Conservation (phyloP, 208 protist genomes). For the Leptomonas seymouri region DNA sequence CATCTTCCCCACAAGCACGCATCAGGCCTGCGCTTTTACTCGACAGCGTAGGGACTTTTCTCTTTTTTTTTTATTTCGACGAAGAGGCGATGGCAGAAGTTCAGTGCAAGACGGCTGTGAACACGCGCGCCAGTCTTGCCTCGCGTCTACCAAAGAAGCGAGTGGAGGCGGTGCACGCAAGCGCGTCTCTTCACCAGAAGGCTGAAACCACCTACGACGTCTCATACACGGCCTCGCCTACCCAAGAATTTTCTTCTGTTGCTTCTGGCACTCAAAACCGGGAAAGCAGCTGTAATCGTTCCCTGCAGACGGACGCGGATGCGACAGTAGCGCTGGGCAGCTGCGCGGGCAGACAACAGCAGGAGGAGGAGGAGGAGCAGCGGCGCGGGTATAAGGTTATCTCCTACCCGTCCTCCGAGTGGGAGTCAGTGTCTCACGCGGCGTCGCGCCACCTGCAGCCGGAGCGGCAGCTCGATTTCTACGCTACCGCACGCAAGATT, state of each 20-base stretch:
- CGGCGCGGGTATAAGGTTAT: conserved; percentile 19
- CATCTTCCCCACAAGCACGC: too few relatives aligned
- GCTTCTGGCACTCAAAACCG: background rate
- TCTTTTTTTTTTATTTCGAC: background rate
- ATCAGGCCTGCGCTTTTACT: too few relatives aligned
- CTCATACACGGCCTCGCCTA: conserved; percentile 36
- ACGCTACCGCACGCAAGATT: conserved; percentile 65
- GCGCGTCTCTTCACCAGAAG: conserved; percentile 47
- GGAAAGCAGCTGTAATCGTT: background rate
- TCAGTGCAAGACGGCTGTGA: conserved; percentile 75
- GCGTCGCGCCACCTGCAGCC: conserved; percentile 56
- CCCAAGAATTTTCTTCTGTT: background rate
- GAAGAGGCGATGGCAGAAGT: conserved; percentile 32
- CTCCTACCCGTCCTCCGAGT: conserved; percentile 39
- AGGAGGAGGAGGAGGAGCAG: background rate
- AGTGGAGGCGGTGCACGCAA: conserved; percentile 14
- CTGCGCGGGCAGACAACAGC: background rate
- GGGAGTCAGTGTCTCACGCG: conserved; percentile 67
- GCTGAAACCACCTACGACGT: conserved; percentile 77
- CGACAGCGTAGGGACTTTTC: too few relatives aligned
- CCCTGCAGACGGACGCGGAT: background rate
- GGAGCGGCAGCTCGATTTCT: conserved; percentile 59
- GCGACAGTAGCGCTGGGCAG: background rate
- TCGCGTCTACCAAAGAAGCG: conserved; percentile 51
- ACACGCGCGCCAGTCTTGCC: conserved; percentile 62